Evolutionary conservation across 1,284 basidiomycete species (phyloP), one percentile per base, ranked within the genome.

Genomic region (Sanghuangporus weigelae): DNA sequence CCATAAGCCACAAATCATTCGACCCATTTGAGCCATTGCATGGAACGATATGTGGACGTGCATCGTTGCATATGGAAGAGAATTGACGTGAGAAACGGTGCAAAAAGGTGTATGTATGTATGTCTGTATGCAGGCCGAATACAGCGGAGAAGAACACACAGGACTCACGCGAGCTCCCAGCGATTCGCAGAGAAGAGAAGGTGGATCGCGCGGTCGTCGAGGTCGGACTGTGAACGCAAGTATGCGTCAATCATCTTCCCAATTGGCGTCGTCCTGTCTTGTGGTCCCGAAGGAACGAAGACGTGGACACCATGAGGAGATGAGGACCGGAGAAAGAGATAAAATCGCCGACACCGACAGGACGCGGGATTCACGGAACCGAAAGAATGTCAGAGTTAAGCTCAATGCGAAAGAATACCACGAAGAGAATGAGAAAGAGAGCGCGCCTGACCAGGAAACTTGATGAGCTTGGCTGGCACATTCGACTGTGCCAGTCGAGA

Each of bases 171-270:
- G 68, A 90, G 82, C 74, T 99, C 96, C 96, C 97, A 99, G 23
- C 96, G 85, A 73, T 99, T 99, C 1, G 96, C 96, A 56, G 93
- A 90, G 79, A 99, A 99, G 62, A 99, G 84, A 1, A 98, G 84
- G 73, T 99, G 96, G 62, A 99, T 89, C 2, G 91, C 91, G 68
- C 83, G 90, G 76, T 98, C 95, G 74, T 97, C 93, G 59, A 98
- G 81, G 23, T 98, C 93, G 8, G 88, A 83, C 63, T 90, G 76
- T 19, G 89, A 92, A 60, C 85, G 87, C 63, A 99, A 81, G 76
- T 99, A 99, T 11, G 89, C 83, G 74, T 99, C 90, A 72, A 99
- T 97, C 88, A 96, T 93, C 71, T 89, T 82, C 7, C 96, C 96
- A 60, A 96, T 97, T 0, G 90, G 74, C 1, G 96, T 98, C 2